A percentile compares a stretch with the other conserved stretches of the same genome.
These are phyloP conservation scores for Cryphonectria naterciae DNA, from an alignment of 2,329 filamentous ascomycete species.

Conservation along the genomic window DNA sequence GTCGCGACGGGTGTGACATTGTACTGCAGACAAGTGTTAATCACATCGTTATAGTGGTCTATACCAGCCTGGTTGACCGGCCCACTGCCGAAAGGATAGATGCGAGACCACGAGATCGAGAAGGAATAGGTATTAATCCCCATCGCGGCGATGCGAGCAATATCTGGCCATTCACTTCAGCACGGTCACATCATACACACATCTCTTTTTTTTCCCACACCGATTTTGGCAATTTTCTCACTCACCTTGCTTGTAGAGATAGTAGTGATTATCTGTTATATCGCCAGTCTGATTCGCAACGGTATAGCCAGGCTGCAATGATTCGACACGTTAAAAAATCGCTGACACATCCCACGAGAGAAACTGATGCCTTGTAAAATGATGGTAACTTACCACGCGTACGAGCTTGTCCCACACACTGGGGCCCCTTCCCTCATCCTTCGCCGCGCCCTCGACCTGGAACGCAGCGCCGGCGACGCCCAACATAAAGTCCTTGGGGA, in stretches of 20 bases:
- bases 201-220: too few relatives aligned
- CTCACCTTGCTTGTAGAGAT: conserved; percentile 26
- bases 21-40: conserved; percentile 24
- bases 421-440: conserved; percentile 19
- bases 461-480: conserved; percentile 21
- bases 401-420: conserved; percentile 23
- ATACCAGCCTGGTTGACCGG: conserved; percentile 26
- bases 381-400: conserved; percentile 1
- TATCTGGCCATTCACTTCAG: conserved; percentile 5
- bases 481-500: conserved; percentile 21
- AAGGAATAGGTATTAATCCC: conserved; percentile 27
- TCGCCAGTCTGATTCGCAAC: conserved; percentile 19
- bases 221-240: not conserved
- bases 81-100: conserved; percentile 23
- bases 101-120: conserved; percentile 26
- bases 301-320: conserved; percentile 16
- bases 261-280: conserved; percentile 25
- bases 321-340: not conserved
- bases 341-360: too few relatives aligned
- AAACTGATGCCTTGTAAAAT: not conserved
- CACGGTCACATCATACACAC: not conserved
- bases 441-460: conserved; percentile 24
- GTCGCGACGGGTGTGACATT: conserved; percentile 23
- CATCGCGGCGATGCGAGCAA: conserved; percentile 23
- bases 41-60: conserved; percentile 26